Evolutionary conservation across 108 stramenopile genomes (phyloP).

Genomic region (Aurantiochytrium sp.): DNA sequence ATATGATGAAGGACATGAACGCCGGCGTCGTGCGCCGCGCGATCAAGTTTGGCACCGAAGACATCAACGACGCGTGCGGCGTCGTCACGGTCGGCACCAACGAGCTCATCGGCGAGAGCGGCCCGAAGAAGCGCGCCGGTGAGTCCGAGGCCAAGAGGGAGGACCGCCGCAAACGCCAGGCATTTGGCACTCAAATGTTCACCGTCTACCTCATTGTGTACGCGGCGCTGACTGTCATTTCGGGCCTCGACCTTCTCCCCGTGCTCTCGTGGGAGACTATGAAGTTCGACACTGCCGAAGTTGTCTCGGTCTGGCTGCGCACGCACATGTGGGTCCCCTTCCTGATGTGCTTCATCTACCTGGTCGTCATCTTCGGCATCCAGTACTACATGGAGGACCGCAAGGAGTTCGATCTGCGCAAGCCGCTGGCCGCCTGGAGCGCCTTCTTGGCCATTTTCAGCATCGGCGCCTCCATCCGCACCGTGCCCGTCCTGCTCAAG

Average conservation of each 20-base stretch:
- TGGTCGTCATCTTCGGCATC: constrained; percentile 17
- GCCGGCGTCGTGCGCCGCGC: background rate
- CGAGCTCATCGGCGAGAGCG: constrained; percentile 4
- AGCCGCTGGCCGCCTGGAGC: constrained; percentile 3
- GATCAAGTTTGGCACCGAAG: background rate
- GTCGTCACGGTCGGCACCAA: background rate
- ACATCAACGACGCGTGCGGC: constrained; percentile 13
- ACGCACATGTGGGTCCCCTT: background rate
- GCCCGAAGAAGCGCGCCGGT: background rate
- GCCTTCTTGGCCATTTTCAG: constrained; percentile 10
- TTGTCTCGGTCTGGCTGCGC: constrained; percentile 26
- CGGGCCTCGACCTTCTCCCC: background rate
- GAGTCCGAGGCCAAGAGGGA: background rate
- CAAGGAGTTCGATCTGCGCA: constrained; percentile 17
- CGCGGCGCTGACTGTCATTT: background rate
- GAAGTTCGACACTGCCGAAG: background rate
- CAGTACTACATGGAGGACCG: constrained; percentile 7
- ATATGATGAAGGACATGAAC: constrained; percentile 13
- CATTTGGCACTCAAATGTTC: background rate
- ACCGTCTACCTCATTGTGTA: background rate
- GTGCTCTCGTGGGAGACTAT: constrained; percentile 9
- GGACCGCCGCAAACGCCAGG: constrained; percentile 12
- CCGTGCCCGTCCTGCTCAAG: constrained; percentile 17
- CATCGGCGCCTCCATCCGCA: background rate
- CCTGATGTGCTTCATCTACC: background rate